phyloP scores from a whole-genome alignment of 2,329 filamentous ascomycete species.

The Nemania abortiva region DNA sequence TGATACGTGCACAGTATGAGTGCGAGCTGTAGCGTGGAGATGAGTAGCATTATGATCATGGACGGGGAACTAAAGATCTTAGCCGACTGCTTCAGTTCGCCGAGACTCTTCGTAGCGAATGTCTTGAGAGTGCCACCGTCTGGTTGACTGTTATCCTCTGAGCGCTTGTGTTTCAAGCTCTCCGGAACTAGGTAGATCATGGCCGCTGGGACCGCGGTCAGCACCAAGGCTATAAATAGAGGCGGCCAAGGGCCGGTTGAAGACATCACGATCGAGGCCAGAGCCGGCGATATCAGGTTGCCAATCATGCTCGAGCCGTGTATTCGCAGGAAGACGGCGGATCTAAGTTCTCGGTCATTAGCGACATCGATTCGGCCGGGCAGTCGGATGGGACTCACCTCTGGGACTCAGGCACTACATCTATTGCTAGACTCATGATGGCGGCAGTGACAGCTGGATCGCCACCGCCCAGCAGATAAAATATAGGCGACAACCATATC shows the following conservation, averaged over 20 bases:
- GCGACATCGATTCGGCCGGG: not conserved
- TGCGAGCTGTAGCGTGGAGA: constrained; percentile 41
- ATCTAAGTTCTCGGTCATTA: constrained; percentile 44
- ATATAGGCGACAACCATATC: constrained; percentile 52
- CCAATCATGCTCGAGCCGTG: constrained; percentile 50
- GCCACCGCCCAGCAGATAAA: constrained; percentile 54
- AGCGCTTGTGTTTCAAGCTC: constrained; percentile 39
- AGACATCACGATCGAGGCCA: constrained; percentile 54
- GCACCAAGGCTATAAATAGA: constrained; percentile 47
- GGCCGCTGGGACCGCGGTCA: constrained; percentile 36
- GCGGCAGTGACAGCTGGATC: constrained; percentile 50
- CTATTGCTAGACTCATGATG: constrained; percentile 53
- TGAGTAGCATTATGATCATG: constrained; percentile 42
- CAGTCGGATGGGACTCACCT: constrained; percentile 47
- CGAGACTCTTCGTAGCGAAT: constrained; percentile 28
- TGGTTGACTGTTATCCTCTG: not conserved
- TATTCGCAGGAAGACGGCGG: constrained; percentile 53
- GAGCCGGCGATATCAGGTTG: constrained; percentile 53
- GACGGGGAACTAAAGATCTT: constrained; percentile 42
- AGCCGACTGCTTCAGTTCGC: constrained; percentile 42
- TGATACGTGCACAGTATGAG: constrained; percentile 44
- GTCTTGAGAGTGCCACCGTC: constrained; percentile 18
- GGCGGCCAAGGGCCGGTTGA: constrained; percentile 50
- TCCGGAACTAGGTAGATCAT: constrained; percentile 48
- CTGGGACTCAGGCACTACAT: constrained; percentile 53